A percentile compares a stretch with the other conserved stretches of the same genome.
Conservation (phyloP, 192 early-diverging fungal genomes). For the Chytriomyces hyalinus region DNA sequence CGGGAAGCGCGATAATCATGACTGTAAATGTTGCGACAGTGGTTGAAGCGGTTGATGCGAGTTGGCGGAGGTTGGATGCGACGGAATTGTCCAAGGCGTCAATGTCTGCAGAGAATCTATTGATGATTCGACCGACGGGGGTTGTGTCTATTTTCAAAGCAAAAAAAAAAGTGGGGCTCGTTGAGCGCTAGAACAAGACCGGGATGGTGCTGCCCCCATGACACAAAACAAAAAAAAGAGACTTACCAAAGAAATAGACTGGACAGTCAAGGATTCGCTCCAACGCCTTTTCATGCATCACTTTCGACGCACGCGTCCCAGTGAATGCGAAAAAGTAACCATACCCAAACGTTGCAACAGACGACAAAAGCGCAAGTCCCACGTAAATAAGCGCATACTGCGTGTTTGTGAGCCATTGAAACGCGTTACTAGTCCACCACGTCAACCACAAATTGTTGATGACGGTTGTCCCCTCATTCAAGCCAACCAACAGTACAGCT, state of each 20-base stretch:
- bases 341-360: conserved; percentile 57
- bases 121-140: conserved; percentile 67
- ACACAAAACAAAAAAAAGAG: conserved; percentile 42
- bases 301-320: conserved; percentile 63
- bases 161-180: conserved; percentile 41
- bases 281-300: conserved; percentile 72
- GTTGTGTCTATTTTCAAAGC: conserved; percentile 44
- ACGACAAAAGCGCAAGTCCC: conserved; percentile 64
- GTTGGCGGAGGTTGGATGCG: conserved; percentile 20
- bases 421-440: conserved; percentile 63
- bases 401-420: conserved; percentile 39
- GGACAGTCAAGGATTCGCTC: conserved; percentile 70
- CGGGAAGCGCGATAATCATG: conserved; percentile 58
- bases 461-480: conserved; percentile 62
- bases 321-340: conserved; percentile 63
- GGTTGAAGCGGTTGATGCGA: background rate
- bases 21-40: conserved; percentile 20
- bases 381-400: conserved; percentile 72
- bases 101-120: conserved; percentile 63
- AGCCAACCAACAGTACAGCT: conserved; percentile 51
- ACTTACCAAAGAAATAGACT: conserved; percentile 71
- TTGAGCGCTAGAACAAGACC: too few relatives aligned
- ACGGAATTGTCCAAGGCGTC: conserved; percentile 71
- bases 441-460: conserved; percentile 69
- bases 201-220: background rate